These are phyloP conservation scores for Calonectria montana DNA, from an alignment of 2,329 filamentous ascomycete species.

Conservation along the genomic window DNA sequence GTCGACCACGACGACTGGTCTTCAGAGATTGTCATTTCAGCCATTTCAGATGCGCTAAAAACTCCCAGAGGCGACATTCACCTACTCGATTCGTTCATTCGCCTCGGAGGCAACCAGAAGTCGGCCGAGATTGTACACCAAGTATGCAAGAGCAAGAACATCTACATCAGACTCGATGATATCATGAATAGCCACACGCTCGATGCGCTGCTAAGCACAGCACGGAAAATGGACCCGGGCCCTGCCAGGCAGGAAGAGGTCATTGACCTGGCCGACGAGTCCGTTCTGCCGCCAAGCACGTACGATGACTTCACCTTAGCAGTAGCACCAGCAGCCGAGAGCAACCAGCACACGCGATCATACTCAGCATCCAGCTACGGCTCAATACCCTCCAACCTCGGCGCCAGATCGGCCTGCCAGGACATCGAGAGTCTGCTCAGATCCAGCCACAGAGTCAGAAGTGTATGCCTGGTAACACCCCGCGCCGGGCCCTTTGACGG, in stretches of 20 bases:
- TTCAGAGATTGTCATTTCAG: constrained; percentile 47
- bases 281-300: neutral
- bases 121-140: constrained; percentile 41
- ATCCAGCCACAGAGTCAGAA: constrained; percentile 53
- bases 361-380: constrained; percentile 31
- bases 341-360: neutral
- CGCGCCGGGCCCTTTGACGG: constrained; percentile 63
- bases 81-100: constrained; percentile 56
- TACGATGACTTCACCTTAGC: constrained; percentile 22
- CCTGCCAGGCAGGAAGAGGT: neutral
- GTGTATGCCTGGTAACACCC: constrained; percentile 57
- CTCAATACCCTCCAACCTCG: constrained; percentile 11
- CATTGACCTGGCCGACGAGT: constrained; percentile 15
- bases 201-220: constrained; percentile 49
- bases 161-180: constrained; percentile 53
- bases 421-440: constrained; percentile 53
- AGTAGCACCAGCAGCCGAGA: neutral
- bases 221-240: neutral
- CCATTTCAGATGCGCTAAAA: constrained; percentile 51
- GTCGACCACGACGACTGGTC: constrained; percentile 32
- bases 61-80: constrained; percentile 46
- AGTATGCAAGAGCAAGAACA: constrained; percentile 34
- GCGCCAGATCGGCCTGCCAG: constrained; percentile 13
- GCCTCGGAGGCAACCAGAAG: constrained; percentile 55
- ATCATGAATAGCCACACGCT: constrained; percentile 57